Base-by-base conservation (phyloP, 768 basidiomycete genomes). In the Macrolepiota fuliginosa region DNA sequence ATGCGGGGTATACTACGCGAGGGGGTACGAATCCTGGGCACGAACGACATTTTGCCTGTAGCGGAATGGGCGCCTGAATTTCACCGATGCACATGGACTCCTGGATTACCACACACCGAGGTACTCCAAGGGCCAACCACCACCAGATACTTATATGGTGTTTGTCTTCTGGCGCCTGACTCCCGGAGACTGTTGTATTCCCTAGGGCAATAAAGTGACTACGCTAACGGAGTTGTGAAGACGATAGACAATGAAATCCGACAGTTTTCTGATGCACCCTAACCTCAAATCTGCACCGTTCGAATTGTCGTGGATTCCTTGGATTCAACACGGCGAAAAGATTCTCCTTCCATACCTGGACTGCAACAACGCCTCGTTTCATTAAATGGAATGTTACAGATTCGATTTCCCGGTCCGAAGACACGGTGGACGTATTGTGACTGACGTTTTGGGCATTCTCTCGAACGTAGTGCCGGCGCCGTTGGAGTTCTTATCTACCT, bases 231-330 rank as follows among this genome's bases (percentile, higher is more conserved):
- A 22, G 47, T 49, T 27, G 22, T 24, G 47, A 19, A 19, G 47
- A 25, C 19, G 40, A 47, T 32, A 29, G 19, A n/a, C 12, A 19
- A 35, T n/a, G 29, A n/a, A 52, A 59, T 51, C 50, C 25, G 50
- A 32, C 36, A 25, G 4, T 17, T 10, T 51, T 40, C 50, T 59
- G 36, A 37, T 59, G 27, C 9, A 19, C 9, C 22, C 50, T 25
- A 36, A 6, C 57, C 11, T 52, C 29, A n/a, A 35, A 17, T 12
- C 29, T 17, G 32, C 39, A 22, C 46, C 19, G 46, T 24, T 58
- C 36, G 46, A 57, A 47, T 25, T 19, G 7, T 17, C 13, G 47
- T 40, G 47, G 57, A 58, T 58, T 58, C 47, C 24, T 58, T 58
- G 57, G 57, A 51, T 49, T 58, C 57, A 25, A 49, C 58, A 19